Conservation (phyloP, 495 filamentous ascomycete species). For the Hyaloscypha bicolor region DNA sequence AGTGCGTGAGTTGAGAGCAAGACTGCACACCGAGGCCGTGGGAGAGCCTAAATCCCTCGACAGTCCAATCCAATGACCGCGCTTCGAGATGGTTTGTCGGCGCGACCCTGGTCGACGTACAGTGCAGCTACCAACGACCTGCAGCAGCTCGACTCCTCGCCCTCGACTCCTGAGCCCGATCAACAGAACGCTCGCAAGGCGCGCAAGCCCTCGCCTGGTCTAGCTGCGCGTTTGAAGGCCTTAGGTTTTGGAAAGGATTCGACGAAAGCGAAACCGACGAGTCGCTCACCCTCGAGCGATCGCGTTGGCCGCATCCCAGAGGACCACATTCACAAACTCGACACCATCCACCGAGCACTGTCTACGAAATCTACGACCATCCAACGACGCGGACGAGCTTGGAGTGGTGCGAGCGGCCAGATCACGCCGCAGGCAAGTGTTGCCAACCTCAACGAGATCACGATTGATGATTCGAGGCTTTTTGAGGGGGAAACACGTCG, state of each 20-base stretch:
- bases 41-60: slow-evolving; percentile 1
- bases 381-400: slow-evolving; percentile 63
- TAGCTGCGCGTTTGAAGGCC: slow-evolving; percentile 76
- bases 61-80: slow-evolving; percentile 23
- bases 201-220: slow-evolving; percentile 68
- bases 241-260: slow-evolving; percentile 60
- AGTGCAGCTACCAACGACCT: slow-evolving; percentile 12
- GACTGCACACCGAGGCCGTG: neutral
- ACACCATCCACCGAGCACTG: slow-evolving; percentile 60
- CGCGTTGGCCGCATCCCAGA: slow-evolving; percentile 73
- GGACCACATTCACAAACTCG: slow-evolving; percentile 69
- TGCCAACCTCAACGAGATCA: slow-evolving; percentile 19
- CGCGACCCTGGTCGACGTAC: slow-evolving; percentile 25
- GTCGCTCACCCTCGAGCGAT: slow-evolving; percentile 28
- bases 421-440: slow-evolving; percentile 32
- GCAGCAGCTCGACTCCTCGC: slow-evolving; percentile 2
- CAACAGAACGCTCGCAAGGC: slow-evolving; percentile 35
- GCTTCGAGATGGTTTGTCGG: slow-evolving; percentile 27
- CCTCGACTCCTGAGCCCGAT: slow-evolving; percentile 13
- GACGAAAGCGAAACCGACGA: slow-evolving; percentile 35
- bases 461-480: slow-evolving; percentile 20
- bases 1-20: neutral
- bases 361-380: slow-evolving; percentile 50
- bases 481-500: slow-evolving; percentile 29
- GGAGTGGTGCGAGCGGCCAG: slow-evolving; percentile 43